Evolutionary conservation across 331 rosid genomes (phyloP).

Genomic region (Phaseolus coccineus): DNA sequence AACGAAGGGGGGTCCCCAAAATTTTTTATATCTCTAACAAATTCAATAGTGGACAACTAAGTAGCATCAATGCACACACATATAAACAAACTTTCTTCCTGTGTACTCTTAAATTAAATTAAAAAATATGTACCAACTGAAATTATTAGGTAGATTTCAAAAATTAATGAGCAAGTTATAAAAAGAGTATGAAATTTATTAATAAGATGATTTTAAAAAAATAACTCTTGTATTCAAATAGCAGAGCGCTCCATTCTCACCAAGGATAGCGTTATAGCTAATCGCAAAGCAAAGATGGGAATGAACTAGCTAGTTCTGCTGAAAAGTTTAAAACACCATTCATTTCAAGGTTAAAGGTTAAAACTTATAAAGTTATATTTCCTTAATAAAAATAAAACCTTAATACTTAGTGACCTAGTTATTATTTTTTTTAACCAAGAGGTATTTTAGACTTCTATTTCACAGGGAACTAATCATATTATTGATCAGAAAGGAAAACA

Average conservation of each 20-base stretch:
- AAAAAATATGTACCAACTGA: no score
- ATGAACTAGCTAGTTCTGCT: neutral
- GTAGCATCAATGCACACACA: neutral
- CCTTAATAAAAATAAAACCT: neutral
- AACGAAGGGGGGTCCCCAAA: conserved; percentile 3
- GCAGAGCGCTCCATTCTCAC: conserved; percentile 11
- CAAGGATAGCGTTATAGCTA: neutral
- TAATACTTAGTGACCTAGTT: neutral
- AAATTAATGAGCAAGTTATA: neutral
- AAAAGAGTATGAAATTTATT: no score
- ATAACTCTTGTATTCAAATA: neutral
- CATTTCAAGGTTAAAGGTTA: no score
- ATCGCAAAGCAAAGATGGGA: neutral
- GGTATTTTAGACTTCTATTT: no score
- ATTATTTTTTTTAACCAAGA: no score
- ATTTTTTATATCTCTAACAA: neutral
- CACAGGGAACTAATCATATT: no score
- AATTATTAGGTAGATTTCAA: no score
- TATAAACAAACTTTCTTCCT: neutral
- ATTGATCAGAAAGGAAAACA: no score
- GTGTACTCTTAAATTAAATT: neutral
- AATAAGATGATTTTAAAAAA: neutral
- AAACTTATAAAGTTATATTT: no score
- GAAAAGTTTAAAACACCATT: neutral
- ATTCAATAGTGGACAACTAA: neutral